Base-by-base conservation (phyloP, 2,329 filamentous ascomycete species). In the Apiospora rasikravindrae region DNA sequence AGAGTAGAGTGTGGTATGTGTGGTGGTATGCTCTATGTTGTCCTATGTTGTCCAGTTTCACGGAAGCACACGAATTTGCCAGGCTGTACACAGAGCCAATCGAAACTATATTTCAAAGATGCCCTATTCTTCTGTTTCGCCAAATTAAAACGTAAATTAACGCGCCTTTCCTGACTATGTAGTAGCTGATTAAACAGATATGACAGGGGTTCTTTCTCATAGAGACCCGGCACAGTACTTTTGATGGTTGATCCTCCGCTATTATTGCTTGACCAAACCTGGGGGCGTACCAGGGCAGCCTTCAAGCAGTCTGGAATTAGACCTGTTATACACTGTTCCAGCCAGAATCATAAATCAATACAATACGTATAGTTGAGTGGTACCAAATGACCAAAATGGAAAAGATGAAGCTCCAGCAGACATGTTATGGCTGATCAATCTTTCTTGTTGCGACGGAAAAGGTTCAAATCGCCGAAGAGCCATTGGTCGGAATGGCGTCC, bases 401-500 rank as follows among this genome's bases (percentile, higher is more conserved):
- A 5, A 37, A 6, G 8, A 40, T 13, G 33, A 40, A 64, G 57
- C 57, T 61, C 57, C 57, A 64, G 33, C 57, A n/a, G 57, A 4
- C n/a, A 33, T 26, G 33, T 42, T 24, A 13, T 67, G 8, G 7
- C 29, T 5, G n/a, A 24, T 57, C 7, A 77, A 29, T 76, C 73
- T 71, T 74, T 79, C 77, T 80, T 83, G 61, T 80, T 83, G 57
- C 44, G 40, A 66, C 83, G 83, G 74, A 84, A 84, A 45, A 87
- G 77, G 1, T 84, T 86, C 57, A 84, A 84, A 0, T 87, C 87
- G 45, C 86, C 81, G 73, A 89, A 87, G 19, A 89, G 80, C 72
- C 84, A 87, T 75, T 89, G 86, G 75, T 88, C 84, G 51, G 86
- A 86, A 78, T 89, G 87, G 19, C 88, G 83, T 19, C 88, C 88